Base-by-base conservation (phyloP, 257 asterid species). In the Ballota nigra region DNA sequence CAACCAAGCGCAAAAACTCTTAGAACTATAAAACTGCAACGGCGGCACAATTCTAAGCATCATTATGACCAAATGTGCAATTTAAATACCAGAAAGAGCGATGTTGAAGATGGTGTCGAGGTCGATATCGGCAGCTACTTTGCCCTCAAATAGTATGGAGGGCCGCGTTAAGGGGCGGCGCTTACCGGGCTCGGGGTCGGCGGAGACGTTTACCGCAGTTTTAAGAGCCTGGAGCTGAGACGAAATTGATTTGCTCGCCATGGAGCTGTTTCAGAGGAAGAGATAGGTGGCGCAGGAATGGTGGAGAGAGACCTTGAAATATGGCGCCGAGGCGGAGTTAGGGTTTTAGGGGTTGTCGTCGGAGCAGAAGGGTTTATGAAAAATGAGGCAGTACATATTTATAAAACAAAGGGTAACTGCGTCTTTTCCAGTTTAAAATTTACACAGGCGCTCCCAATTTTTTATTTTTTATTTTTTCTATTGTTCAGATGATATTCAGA, bases 101-200 rank as follows among this genome's bases (percentile, higher is more conserved):
- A 79, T 60, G 68, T 22, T 45, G 81, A 70, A 66, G 61, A 91
- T 84, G 43, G 91, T 72, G 31, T 91, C 96, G 56, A 86, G 57
- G 83, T 83, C 92, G 13, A 86, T 75, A 73, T 91, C 99, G 0
- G 99, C 97, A 23, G 99, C 99, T 43, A 78, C 77, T 81, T 85
- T 89, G 34, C 90, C 92, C 73, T 85, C 89, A 78, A 77, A 91
- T 4, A 94, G 55, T 40, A 94, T 71, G 8, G 99, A 91, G 49
- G 96, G 95, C 0, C 97, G 96, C 49, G 92, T 88, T 13, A 85
- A 64, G 13, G 97, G 96, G 16, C 87, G 87, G 41, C 81, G 73
- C 68, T 83, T 89, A 3, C 85, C 89, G 57, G 92, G 88, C 66
- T 88, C 97, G 0, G 90, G 66, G 13, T 87, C 94, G 22, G 80